A percentile compares a stretch with the other conserved stretches of the same genome.
Evolutionary conservation across 257 asterid genomes (phyloP).

Genomic region (Salvia hispanica): DNA sequence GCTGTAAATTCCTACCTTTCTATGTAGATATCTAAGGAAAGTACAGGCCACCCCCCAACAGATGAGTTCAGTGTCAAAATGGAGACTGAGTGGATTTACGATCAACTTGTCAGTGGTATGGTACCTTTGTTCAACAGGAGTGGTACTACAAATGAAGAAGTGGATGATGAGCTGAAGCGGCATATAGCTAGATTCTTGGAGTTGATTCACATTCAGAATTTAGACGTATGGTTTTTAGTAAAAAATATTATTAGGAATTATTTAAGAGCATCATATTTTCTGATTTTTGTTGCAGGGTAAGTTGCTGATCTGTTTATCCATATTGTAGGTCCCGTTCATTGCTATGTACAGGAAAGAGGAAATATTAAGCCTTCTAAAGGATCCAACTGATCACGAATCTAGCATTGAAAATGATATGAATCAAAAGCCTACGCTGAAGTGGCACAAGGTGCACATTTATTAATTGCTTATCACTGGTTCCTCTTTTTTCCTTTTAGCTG

Average conservation of each 20-base stretch:
- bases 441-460: constrained; percentile 72
- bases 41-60: constrained; percentile 75
- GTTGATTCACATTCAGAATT: constrained; percentile 79
- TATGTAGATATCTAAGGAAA: constrained; percentile 69
- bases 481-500: not conserved
- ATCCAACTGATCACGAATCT: constrained; percentile 58
- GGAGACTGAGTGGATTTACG: constrained; percentile 89
- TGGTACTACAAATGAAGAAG: constrained; percentile 9
- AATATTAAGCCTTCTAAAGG: constrained; percentile 74
- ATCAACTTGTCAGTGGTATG: constrained; percentile 67
- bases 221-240: constrained; percentile 59
- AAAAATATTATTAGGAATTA: not conserved
- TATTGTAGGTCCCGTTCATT: constrained; percentile 73
- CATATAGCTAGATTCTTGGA: constrained; percentile 74
- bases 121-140: constrained; percentile 58
- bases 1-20: constrained; percentile 10
- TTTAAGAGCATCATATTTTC: not conserved
- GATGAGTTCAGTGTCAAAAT: constrained; percentile 65
- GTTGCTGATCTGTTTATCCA: constrained; percentile 21
- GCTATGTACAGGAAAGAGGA: constrained; percentile 97
- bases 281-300: not conserved
- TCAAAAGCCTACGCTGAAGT: constrained; percentile 64
- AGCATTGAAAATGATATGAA: constrained; percentile 53
- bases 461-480: constrained; percentile 13
- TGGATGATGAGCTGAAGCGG: constrained; percentile 70